Percentiles rank a stretch among this genome's conserved stretches.
phyloP scores from a whole-genome alignment of 192 early-diverging fungal genomes.

The Glomus cerebriforme region DNA sequence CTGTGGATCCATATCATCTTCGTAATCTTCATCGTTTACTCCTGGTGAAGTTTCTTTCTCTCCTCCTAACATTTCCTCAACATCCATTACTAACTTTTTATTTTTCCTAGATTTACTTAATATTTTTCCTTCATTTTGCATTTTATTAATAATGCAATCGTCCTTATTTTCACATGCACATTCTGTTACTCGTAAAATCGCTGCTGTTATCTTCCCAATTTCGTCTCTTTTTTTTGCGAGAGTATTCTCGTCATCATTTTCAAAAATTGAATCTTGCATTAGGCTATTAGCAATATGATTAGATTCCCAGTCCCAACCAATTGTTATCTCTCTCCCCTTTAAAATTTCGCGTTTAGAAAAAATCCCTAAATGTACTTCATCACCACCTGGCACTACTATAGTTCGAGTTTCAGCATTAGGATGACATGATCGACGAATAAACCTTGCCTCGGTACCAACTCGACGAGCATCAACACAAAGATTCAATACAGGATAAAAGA shows the following conservation, averaged over 20 bases:
- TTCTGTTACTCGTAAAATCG: conserved; percentile 43
- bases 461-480: conserved; percentile 72
- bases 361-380: conserved; percentile 66
- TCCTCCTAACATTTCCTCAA: not conserved
- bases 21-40: not conserved
- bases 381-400: conserved; percentile 53
- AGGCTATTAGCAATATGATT: conserved; percentile 47
- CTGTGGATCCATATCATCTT: not conserved
- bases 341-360: conserved; percentile 61
- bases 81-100: not conserved
- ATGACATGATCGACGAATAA: conserved; percentile 65
- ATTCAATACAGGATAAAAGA: conserved; percentile 66
- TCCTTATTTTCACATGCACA: conserved; percentile 51
- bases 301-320: conserved; percentile 72
- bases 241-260: conserved; percentile 25
- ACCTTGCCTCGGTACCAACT: conserved; percentile 69
- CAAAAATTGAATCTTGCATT: conserved; percentile 32
- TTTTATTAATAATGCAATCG: conserved; percentile 45
- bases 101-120: conserved; percentile 1
- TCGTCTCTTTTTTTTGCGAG: conserved; percentile 35
- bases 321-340: conserved; percentile 68
- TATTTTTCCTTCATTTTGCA: conserved; percentile 39
- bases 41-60: not conserved
- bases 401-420: conserved; percentile 66
- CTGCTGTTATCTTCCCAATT: conserved; percentile 39